Evolutionary conservation across 805 yeast genomes (phyloP).

Genomic region (Kuraishia piskuri): DNA sequence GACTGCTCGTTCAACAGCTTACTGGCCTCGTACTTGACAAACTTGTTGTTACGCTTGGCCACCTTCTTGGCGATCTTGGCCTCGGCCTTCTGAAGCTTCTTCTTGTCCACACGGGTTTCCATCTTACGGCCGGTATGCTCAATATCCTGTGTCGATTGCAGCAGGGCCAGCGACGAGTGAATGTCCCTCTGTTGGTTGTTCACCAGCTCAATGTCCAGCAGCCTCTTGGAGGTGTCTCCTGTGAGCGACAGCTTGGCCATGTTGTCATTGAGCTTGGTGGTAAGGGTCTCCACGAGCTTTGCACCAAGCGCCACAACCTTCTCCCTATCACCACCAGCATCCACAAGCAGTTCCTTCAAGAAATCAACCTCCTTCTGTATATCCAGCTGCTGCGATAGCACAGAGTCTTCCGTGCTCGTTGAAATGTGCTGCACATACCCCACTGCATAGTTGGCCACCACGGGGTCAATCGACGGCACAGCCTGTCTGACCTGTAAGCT

Average conservation of each 20-base stretch:
- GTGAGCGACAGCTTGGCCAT: slow-evolving; percentile 69
- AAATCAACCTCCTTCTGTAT: slow-evolving; percentile 61
- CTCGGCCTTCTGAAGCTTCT: slow-evolving; percentile 96
- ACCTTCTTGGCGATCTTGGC: slow-evolving; percentile 95
- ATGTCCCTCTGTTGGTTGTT: slow-evolving; percentile 64
- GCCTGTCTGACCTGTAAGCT: slow-evolving; percentile 70
- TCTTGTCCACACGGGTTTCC: slow-evolving; percentile 92
- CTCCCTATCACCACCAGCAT: slow-evolving; percentile 73
- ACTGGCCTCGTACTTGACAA: slow-evolving; percentile 90
- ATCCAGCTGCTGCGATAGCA: slow-evolving; percentile 65
- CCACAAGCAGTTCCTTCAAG: slow-evolving; percentile 51
- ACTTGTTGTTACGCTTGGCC: slow-evolving; percentile 75
- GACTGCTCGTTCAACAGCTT: slow-evolving; percentile 62
- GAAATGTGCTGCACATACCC: slow-evolving; percentile 85
- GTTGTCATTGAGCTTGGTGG: slow-evolving; percentile 51
- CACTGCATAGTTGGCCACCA: slow-evolving; percentile 82
- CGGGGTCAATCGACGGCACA: slow-evolving; percentile 76
- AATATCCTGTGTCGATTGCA: slow-evolving; percentile 76
- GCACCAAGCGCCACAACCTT: slow-evolving; percentile 43
- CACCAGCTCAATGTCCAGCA: slow-evolving; percentile 69
- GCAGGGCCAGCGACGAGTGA: slow-evolving; percentile 64
- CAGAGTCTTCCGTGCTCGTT: slow-evolving; percentile 72
- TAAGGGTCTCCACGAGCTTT: slow-evolving; percentile 38
- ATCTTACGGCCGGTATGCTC: slow-evolving; percentile 88
- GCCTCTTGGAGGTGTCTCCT: slow-evolving; percentile 83